Evolutionary conservation across 768 basidiomycete genomes (phyloP).

Genomic region (Paxillus ammoniavirescens): DNA sequence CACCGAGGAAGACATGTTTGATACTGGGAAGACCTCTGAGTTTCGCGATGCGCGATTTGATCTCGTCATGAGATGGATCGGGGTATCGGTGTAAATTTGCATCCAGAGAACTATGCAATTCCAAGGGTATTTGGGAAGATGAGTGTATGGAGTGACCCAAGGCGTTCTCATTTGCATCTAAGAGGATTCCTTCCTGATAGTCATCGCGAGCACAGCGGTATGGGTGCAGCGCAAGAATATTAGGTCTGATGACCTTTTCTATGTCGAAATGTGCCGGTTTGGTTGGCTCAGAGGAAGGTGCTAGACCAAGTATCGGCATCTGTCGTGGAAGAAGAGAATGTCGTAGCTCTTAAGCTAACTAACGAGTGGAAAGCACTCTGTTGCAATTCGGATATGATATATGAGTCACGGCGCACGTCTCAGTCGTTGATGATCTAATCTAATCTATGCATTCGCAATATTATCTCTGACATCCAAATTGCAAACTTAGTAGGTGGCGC

Average conservation of each 20-base stretch:
- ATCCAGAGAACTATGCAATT: conserved; percentile 38
- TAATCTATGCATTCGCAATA: not conserved
- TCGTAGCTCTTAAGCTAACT: not conserved
- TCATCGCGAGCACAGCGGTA: conserved; percentile 97
- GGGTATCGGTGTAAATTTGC: conserved; percentile 88
- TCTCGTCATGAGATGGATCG: conserved; percentile 78
- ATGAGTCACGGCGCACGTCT: not conserved
- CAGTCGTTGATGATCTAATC: not conserved
- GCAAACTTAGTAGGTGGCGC: too few relatives aligned
- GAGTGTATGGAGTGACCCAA: conserved; percentile 78
- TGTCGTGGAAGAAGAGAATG: not conserved
- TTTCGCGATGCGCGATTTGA: conserved; percentile 74
- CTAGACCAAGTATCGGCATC: conserved; percentile 68
- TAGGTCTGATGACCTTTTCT: conserved; percentile 83
- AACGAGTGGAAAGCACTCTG: not conserved
- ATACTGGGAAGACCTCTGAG: conserved; percentile 64
- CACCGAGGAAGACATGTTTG: conserved; percentile 87
- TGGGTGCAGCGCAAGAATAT: conserved; percentile 87
- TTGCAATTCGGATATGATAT: not conserved
- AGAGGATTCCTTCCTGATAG: conserved; percentile 85
- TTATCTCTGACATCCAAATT: too few relatives aligned
- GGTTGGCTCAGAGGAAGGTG: conserved; percentile 38
- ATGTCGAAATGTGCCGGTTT: conserved; percentile 84
- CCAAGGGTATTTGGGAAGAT: conserved; percentile 28
- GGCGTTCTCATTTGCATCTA: conserved; percentile 98